Evolutionary conservation across 352 stramenopile species (phyloP), one percentile per base, ranked within the genome.

Genomic region (Globisporangium emineosum): DNA sequence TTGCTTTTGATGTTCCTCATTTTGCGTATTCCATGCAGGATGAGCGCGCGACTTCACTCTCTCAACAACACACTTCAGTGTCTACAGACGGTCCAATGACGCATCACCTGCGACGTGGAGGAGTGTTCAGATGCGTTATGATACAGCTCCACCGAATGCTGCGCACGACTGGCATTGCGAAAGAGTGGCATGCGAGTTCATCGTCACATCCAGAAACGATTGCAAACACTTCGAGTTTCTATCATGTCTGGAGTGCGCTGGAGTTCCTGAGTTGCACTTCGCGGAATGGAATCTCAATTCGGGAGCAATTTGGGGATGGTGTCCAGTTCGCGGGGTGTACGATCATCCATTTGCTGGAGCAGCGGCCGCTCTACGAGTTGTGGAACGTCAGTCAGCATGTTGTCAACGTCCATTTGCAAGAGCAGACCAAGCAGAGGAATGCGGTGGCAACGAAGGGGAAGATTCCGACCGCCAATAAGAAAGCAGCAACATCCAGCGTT

Each of bases 361-460:
- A 91, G 58, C 79, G 76, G 17, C 69, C 65, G 29, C 66, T 79
- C 1, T 88, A 88, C 56, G 74, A 89, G 4, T 64, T 84, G 33
- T 90, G 77, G 78, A 89, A 86, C 54, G 74, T 79, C 19, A 88
- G 72, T 15, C 76, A 86, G 23, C 71, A 86, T n/a, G 71, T 88
- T 9, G 45, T 88, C 27, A 72, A 84, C 27, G 74, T 81, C 2
- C 62, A 77, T 27, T 27, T 62, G 6, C 63, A 77, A n/a, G 77
- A 86, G n/a, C 50, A 61, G 19, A 33, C 58, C 12, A 30, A 55
- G 5, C 49, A 25, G 12, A 65, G 21, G 23, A 25, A 35, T 23
- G 25, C 29, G 1, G 23, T 21, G 6, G 17, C 4, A 5, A 15
- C 25, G 19, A 52, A 33, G 17, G 17, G 17, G 17, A 50, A 58